phyloP scores from a whole-genome alignment of 2,329 filamentous ascomycete genomes.

The Colletotrichum higginsianum region DNA sequence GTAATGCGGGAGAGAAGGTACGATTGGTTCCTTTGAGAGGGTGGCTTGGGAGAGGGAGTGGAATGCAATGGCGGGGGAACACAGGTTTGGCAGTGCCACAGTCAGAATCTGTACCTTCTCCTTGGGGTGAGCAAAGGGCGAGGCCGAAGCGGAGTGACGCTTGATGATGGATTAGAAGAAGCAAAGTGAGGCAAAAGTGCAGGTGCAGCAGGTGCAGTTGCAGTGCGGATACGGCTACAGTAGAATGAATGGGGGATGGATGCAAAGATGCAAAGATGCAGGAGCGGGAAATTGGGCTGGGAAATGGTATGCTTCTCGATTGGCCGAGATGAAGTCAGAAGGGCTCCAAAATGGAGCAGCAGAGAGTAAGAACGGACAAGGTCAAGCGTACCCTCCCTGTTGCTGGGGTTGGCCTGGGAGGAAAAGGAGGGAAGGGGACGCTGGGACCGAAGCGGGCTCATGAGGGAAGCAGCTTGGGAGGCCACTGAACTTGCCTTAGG shows the following conservation, averaged over 20 bases:
- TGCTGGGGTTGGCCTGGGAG: conserved; percentile 9
- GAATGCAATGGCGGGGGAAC: conserved; percentile 7
- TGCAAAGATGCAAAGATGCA: conserved; percentile 5
- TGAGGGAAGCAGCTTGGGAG: not conserved
- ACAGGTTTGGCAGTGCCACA: not conserved
- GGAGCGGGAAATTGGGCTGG: conserved; percentile 39
- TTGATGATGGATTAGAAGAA: not conserved
- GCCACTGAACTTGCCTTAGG: conserved; percentile 1
- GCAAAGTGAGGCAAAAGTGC: conserved; percentile 13
- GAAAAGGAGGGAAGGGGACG: conserved; percentile 7
- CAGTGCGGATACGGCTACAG: not conserved
- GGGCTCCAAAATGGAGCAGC: conserved; percentile 21
- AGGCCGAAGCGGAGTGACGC: conserved; percentile 4
- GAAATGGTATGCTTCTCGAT: conserved; percentile 27
- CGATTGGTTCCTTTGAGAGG: not conserved
- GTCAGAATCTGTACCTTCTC: not conserved
- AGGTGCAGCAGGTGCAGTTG: not conserved
- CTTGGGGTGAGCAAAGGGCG: conserved; percentile 2
- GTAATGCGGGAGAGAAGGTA: conserved; percentile 9
- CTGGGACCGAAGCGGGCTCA: conserved; percentile 2
- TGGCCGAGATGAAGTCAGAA: conserved; percentile 38
- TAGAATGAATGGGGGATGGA: conserved; percentile 3
- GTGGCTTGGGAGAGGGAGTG: not conserved
- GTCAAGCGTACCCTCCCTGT: conserved; percentile 4
- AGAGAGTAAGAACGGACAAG: conserved; percentile 30